Evolutionary conservation across 257 asterid species (phyloP), one percentile per base, ranked within the genome.

Genomic region (Solanum etuberosum): DNA sequence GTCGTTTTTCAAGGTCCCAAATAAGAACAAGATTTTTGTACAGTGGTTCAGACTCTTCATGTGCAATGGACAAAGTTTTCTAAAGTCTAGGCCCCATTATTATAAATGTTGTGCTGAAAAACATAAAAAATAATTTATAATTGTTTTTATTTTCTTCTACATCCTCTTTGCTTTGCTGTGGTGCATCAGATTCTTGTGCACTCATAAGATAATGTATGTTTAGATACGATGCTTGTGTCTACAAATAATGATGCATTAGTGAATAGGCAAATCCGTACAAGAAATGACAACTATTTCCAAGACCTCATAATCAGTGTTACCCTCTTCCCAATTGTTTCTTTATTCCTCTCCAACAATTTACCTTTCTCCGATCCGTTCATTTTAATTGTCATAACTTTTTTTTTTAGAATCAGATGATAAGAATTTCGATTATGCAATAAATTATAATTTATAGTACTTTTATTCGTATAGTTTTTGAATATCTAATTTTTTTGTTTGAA

Each of bases 81-180:
- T 76, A 29, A 78, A 48, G 29, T 38, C 7, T 67, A 85, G 90
- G 89, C 85, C 88, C 90, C 88, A 74, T 85, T 9, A 48, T 68
- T 43, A 61, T 61, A 9, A 71, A 34, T 34, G 48, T 71, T 34
- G 31, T 14, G 37, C 68, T 86, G 88, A 68, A 78, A 88, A 38
- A 51, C 72, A 90, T 85, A 84, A 80, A 80, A 80, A 29, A 16
- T 46, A 3, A 2, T 78, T 78, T 76, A 42, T 35, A 11, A 32
- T 18, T 32, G 27, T 21, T 4, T 88, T 86, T 85, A 18, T 6
- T 61, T 85, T 57, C 15, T 9, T 86, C 31, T 48, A 89, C 83
- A 86, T 70, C 86, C 38, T 77, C 43, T 77, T 25, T 91, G 92
- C 92, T 42, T 91, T 87, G 95, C 93, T 87, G 91, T 91, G 89